Evolutionary conservation across 306 rosid species (phyloP).

Genomic region (Comarum palustre): DNA sequence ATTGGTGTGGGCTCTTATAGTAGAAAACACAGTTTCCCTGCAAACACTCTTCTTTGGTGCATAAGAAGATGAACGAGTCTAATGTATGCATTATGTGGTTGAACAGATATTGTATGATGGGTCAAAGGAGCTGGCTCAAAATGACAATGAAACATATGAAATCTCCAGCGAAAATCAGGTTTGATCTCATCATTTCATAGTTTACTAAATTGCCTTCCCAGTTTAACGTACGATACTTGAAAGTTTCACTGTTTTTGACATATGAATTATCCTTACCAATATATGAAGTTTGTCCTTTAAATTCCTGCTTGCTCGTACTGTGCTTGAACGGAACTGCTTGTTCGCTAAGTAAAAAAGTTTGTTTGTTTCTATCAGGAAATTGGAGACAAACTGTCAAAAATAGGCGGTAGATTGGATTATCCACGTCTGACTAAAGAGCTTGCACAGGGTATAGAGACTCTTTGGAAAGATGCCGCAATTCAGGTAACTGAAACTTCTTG

Average conservation of each 20-base stretch:
- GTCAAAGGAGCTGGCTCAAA: conserved; percentile 82
- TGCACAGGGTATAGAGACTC: conserved; percentile 73
- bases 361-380: conserved; percentile 48
- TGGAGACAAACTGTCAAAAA: conserved; percentile 79
- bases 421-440: conserved; percentile 76
- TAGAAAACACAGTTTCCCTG: conserved; percentile 25
- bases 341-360: conserved; percentile 9
- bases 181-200: conserved; percentile 18
- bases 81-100: conserved; percentile 23
- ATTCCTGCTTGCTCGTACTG: background rate
- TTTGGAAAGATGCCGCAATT: conserved; percentile 88
- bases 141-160: conserved; percentile 58
- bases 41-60: conserved; percentile 6
- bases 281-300: background rate
- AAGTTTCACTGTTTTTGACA: conserved; percentile 12
- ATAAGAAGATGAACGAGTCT: conserved; percentile 26
- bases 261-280: conserved; percentile 3
- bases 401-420: conserved; percentile 81
- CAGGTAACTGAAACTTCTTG: conserved; percentile 56
- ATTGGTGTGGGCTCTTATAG: conserved; percentile 37
- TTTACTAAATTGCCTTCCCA: background rate
- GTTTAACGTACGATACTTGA: background rate
- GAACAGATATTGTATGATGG: conserved; percentile 85
- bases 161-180: conserved; percentile 80
- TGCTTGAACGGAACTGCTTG: conserved; percentile 4